Conservation (phyloP, 805 yeast genomes). For the Wickerhamiella cacticola region DNA sequence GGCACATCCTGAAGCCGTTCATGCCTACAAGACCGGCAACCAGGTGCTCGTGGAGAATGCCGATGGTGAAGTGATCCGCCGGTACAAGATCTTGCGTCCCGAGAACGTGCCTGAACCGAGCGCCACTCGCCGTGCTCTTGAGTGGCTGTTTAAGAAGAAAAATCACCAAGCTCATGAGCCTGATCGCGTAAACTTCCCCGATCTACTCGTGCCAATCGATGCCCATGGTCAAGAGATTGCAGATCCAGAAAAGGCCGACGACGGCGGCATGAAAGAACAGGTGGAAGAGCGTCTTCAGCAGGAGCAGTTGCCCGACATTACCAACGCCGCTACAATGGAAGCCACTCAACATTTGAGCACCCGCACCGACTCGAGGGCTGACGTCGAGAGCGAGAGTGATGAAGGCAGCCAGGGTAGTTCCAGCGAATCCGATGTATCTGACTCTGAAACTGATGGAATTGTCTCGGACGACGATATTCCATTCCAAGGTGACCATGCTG, state of each 20-base stretch:
- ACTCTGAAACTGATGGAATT: slow-evolving; percentile 4
- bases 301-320: slow-evolving; percentile 15
- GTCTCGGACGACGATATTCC: slow-evolving; percentile 20
- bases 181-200: slow-evolving; percentile 15
- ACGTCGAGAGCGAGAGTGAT: background rate
- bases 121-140: background rate
- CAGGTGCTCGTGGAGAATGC: slow-evolving; percentile 73
- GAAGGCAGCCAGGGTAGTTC: slow-evolving; percentile 21
- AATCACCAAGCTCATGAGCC: slow-evolving; percentile 21
- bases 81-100: slow-evolving; percentile 44
- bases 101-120: background rate
- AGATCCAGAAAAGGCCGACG: slow-evolving; percentile 21
- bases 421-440: too few species aligned
- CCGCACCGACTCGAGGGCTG: background rate
- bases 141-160: slow-evolving; percentile 9
- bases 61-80: slow-evolving; percentile 81
- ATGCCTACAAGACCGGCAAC: slow-evolving; percentile 70
- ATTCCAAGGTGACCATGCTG: slow-evolving; percentile 23
- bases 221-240: slow-evolving; percentile 13
- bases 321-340: background rate
- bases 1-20: background rate
- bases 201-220: slow-evolving; percentile 22
- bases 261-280: slow-evolving; percentile 15
- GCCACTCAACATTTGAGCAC: background rate
- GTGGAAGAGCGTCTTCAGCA: slow-evolving; percentile 16